Conservation (phyloP, 441 rosid species). For the Mallotus repandus region DNA sequence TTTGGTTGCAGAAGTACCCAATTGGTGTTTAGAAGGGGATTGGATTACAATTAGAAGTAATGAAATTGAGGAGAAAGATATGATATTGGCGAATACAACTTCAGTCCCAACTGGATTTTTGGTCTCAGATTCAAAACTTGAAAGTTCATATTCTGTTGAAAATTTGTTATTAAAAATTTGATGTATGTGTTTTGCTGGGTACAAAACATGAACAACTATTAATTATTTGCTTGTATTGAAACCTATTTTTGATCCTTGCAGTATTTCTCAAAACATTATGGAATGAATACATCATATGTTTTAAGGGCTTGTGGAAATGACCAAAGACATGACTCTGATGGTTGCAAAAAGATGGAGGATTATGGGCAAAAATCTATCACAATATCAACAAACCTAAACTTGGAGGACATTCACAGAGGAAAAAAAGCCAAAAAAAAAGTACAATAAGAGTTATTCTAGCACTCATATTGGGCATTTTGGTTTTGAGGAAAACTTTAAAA, state of each 20-base stretch:
- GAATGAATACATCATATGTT: background rate
- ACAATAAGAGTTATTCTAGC: slow-evolving; percentile 29
- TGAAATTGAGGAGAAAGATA: slow-evolving; percentile 29
- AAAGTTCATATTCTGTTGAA: slow-evolving; percentile 16
- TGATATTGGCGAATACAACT: slow-evolving; percentile 26
- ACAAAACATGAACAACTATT: too few relatives aligned
- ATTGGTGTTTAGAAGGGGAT: slow-evolving; percentile 46
- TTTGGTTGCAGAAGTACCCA: slow-evolving; percentile 22
- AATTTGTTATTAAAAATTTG: slow-evolving; percentile 19
- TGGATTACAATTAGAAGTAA: slow-evolving; percentile 71
- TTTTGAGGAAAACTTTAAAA: slow-evolving; percentile 36
- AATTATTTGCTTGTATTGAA: too few relatives aligned
- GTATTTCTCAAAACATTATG: slow-evolving; percentile 22
- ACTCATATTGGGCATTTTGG: slow-evolving; percentile 24
- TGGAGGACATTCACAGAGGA: slow-evolving; percentile 46
- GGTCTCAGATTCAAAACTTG: slow-evolving; percentile 23
- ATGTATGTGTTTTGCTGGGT: too few relatives aligned
- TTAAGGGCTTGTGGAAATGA: slow-evolving; percentile 18
- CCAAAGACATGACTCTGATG: slow-evolving; percentile 25
- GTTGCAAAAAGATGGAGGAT: slow-evolving; percentile 45
- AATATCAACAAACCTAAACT: slow-evolving; percentile 21
- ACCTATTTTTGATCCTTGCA: slow-evolving; percentile 32
- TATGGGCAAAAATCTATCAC: slow-evolving; percentile 25
- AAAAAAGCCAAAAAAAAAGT: slow-evolving; percentile 74
- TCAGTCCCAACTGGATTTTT: slow-evolving; percentile 18